Evolutionary conservation across 257 asterid species (phyloP), one percentile per base, ranked within the genome.

Genomic region (Solanum medicagineum): DNA sequence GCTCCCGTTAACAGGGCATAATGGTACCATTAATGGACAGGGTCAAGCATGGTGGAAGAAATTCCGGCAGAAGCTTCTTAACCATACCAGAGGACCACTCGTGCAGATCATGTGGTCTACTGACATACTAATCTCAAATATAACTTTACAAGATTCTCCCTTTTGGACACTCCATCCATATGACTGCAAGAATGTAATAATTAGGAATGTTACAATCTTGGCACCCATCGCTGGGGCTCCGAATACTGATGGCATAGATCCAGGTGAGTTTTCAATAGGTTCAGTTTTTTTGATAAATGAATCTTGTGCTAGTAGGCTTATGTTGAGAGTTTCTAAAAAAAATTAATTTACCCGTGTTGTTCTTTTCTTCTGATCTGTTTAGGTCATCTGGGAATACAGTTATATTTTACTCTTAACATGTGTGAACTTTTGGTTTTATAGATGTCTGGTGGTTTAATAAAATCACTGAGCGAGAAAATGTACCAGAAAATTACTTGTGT

Each of bases 21-120:
- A 90, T 83, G 93, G 93, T 65, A 90, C 93, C 66, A 90, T 89
- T 26, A 87, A 90, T 79, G 93, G 93, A 74, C 93, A 90, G 85
- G 93, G 93, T 71, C 93, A 87, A 85, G 83, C 93, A 36, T 90
- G 91, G 93, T 90, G 93, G 93, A 90, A 89, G 88, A 90, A 89
- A 80, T 90, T 84, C 87, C 86, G 89, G 66, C 90, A 86, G 74
- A 90, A 89, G 81, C 87, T 87, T 86, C 91, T 90, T 71, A 90
- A 90, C 85, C 88, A 90, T 85, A 89, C 93, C 16, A 86, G 93
- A 74, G 93, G 93, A 24, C 91, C 91, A 36, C 93, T 90, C 73
- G 87, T 90, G 84, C 93, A 90, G 88, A 87, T 90, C 86, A 90
- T 90, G 93, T 89, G 89, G 88, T 90, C 93, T 49, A 86, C 90